Base-by-base conservation (phyloP, 1,139 yeast genomes). In the Sugiyamaella pinicola region DNA sequence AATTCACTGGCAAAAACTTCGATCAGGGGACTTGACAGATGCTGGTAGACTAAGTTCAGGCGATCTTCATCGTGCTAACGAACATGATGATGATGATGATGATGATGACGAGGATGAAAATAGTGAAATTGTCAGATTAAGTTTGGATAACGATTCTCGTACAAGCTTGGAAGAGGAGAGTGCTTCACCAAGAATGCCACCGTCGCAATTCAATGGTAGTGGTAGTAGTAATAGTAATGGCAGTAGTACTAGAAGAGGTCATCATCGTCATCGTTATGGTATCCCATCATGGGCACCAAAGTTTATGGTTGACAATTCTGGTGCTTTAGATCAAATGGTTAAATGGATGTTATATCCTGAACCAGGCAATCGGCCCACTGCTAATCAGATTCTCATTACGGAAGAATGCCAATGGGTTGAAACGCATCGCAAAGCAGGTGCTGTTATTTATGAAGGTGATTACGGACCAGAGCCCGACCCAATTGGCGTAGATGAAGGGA, bases 391-490 rank as follows among this genome's bases (percentile, higher is more conserved):
- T 29, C 72, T 93, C 55, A 79, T 76, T 55, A 77, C 84, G 62
- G 81, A 80, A 48, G 97, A 93, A 68, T 83, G 95, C 60, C 78
- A 79, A 49, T 80, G 85, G 58, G 93, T 93, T 42, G 97, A 91
- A 61, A 74, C 79, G 58, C 80, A 95, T 58, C 78, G 98, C 52
- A 87, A 87, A 66, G 91, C 96, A 3, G 99, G 99, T 2, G 97
- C 98, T 1, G 87, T 93, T 1, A 87, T 93, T 60, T 95, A 85
- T 64, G 99, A 93, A 71, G 99, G 98, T 35, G 98, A 93, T 63
- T 91, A 81, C 69, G 99, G 99, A 0, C 97, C 98, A 7, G 73
- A 75, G 57, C 84, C 84, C 3, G 76, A 59, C 15, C 52, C 50
- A 10, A 46, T 37, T 26, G 54, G 47, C n/a, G 47, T 35, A 7